Evolutionary conservation across 805 yeast species (phyloP).

Genomic region (Sugiyamaella americana): DNA sequence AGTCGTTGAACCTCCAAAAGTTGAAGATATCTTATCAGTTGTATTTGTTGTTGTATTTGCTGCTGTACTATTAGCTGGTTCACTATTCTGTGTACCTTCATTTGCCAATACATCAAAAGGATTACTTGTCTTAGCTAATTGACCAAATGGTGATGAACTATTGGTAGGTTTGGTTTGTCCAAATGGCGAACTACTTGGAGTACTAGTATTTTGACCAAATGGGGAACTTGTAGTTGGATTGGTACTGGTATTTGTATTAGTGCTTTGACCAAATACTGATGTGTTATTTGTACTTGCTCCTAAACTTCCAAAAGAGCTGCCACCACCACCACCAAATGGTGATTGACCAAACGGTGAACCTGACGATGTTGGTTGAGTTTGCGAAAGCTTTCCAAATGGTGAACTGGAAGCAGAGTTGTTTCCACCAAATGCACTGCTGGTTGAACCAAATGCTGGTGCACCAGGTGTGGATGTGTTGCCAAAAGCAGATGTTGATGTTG

Average conservation of each 20-base stretch:
- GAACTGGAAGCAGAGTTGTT: conserved; percentile 4
- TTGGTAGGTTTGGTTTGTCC: not conserved
- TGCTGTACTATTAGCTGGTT: not conserved
- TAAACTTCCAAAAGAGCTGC: not conserved
- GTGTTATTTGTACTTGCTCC: conserved; percentile 5
- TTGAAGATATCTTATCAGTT: too few species aligned
- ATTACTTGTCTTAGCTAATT: conserved; percentile 1
- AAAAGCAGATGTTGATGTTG: not conserved
- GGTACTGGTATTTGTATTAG: not conserved
- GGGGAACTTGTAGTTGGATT: not conserved
- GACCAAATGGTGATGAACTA: conserved; percentile 1
- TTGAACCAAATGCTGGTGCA: conserved; percentile 5
- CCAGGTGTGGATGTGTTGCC: not conserved
- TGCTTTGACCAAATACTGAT: too few species aligned
- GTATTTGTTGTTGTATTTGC: too few species aligned
- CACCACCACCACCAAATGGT: conserved; percentile 4
- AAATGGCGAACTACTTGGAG: not conserved
- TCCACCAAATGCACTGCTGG: conserved; percentile 10
- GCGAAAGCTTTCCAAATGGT: conserved; percentile 13
- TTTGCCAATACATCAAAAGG: conserved; percentile 5
- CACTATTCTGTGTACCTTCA: not conserved
- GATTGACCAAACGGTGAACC: conserved; percentile 27
- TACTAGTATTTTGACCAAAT: not conserved
- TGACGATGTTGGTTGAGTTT: conserved; percentile 4
- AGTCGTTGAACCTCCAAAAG: not conserved